These are phyloP conservation scores for Tolypocladium paradoxum DNA, from an alignment of 2,329 filamentous ascomycete species.

Conservation along the genomic window DNA sequence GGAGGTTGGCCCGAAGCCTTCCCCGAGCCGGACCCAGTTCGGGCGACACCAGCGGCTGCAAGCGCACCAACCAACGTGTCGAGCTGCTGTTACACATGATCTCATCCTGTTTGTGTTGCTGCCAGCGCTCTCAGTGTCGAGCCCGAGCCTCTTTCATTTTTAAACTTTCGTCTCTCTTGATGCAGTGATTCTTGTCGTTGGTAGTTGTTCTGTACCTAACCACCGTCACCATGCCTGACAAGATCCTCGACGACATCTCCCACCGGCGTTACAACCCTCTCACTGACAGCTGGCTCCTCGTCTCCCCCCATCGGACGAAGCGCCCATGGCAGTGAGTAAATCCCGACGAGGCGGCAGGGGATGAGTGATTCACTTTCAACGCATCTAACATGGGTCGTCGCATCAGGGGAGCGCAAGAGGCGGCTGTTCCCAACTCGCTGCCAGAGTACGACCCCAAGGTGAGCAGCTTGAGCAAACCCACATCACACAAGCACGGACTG, in stretches of 20 bases:
- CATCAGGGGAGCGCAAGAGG: conserved; percentile 61
- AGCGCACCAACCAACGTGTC: background rate
- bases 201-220: background rate
- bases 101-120: background rate
- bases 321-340: conserved; percentile 85
- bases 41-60: background rate
- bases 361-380: background rate
- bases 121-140: background rate
- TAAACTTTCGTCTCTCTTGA: background rate
- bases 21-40: background rate
- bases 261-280: conserved; percentile 91
- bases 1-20: background rate
- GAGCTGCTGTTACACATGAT: background rate
- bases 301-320: conserved; percentile 94
- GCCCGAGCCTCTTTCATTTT: background rate
- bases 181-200: background rate
- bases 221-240: conserved; percentile 51
- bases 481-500: background rate
- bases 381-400: background rate
- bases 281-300: conserved; percentile 81
- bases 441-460: conserved; percentile 73
- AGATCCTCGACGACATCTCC: conserved; percentile 87
- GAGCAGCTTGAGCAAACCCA: conserved; percentile 11
- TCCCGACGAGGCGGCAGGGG: background rate
- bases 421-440: conserved; percentile 53